phyloP scores from a whole-genome alignment of 108 stramenopile species.

The Nitzschia sp. region DNA sequence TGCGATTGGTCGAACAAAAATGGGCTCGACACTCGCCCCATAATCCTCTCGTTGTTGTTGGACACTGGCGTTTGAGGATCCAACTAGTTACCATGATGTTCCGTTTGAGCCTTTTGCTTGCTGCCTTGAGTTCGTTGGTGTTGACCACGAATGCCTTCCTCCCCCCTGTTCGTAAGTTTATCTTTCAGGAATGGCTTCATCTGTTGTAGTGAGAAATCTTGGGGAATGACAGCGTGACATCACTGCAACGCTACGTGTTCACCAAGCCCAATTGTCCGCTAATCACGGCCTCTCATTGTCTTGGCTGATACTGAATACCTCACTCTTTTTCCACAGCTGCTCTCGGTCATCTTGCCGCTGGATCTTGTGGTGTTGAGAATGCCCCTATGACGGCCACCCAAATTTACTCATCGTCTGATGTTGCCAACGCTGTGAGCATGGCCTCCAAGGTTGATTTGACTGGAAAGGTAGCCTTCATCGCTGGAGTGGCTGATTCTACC shows the following conservation, averaged over 20 bases:
- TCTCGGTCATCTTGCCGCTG: background rate
- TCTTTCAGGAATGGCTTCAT: no score
- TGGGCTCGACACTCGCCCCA: no score
- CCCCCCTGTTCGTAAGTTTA: conserved; percentile 42
- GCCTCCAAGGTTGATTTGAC: conserved; percentile 69
- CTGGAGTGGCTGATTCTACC: conserved; percentile 95
- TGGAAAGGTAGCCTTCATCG: conserved; percentile 95
- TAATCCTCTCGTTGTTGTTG: no score
- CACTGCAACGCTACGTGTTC: no score
- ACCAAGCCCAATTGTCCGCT: no score
- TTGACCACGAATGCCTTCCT: conserved; percentile 40
- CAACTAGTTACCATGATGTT: conserved; percentile 34
- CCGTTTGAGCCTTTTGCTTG: conserved; percentile 39
- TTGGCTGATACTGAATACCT: background rate
- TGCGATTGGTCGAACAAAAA: no score
- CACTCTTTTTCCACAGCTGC: background rate
- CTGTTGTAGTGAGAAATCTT: no score
- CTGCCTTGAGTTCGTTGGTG: conserved; percentile 36
- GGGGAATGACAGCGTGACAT: no score
- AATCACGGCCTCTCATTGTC: background rate
- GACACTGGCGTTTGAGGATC: background rate
- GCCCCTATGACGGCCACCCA: no score
- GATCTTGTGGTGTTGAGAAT: background rate
- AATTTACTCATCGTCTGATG: no score
- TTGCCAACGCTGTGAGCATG: conserved; percentile 31